A percentile compares a stretch with the other conserved stretches of the same genome.
Conservation (phyloP, 371 early-diverging fungal species). For the Parasitella parasitica region DNA sequence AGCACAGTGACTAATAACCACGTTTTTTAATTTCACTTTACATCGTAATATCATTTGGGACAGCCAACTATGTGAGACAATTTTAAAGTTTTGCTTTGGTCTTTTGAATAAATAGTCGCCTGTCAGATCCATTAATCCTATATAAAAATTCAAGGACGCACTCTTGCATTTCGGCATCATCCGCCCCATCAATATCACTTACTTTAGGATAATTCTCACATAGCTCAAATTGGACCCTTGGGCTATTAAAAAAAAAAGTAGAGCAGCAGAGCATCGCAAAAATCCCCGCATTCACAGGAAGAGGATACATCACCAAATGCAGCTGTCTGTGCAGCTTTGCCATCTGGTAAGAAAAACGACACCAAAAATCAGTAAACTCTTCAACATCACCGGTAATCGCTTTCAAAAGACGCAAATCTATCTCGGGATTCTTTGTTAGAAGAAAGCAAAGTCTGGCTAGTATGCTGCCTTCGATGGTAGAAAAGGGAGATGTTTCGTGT, state of each 20-base stretch:
- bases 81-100: not conserved
- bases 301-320: slow-evolving; percentile 6
- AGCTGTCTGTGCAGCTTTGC: slow-evolving; percentile 14
- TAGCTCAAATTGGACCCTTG: no score
- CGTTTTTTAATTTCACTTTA: not conserved
- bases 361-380: not conserved
- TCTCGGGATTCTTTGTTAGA: slow-evolving; percentile 47
- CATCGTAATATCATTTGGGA: no score
- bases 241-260: slow-evolving; percentile 14
- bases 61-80: slow-evolving; percentile 7
- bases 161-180: no score
- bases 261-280: slow-evolving; percentile 9
- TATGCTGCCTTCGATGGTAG: slow-evolving; percentile 22
- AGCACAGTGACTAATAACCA: not conserved
- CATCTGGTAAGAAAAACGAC: not conserved
- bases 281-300: slow-evolving; percentile 31
- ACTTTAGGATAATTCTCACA: no score
- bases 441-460: slow-evolving; percentile 34
- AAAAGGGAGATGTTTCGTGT: slow-evolving; percentile 48
- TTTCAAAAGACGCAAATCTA: slow-evolving; percentile 39
- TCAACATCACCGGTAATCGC: not conserved
- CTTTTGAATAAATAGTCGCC: no score
- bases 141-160: no score
- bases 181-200: no score
- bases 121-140: no score